Evolutionary conservation across 345 rosid species (phyloP).

Genomic region (Moricandia moricandioides): DNA sequence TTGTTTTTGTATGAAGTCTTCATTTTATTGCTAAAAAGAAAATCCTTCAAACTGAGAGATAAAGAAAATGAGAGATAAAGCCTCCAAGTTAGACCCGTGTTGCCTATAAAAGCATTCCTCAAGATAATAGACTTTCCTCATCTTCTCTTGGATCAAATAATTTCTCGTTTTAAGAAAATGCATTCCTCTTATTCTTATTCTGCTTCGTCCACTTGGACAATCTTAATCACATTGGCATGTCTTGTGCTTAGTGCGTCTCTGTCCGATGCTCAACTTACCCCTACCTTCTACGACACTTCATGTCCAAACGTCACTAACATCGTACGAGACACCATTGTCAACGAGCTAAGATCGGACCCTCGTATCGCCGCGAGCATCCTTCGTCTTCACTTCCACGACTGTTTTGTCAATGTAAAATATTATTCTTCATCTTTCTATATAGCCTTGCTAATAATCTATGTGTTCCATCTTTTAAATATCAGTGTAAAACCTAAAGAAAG

Average conservation of each 20-base stretch:
- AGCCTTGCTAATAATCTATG: neutral
- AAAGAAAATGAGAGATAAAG: no score
- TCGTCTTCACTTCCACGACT: constrained; percentile 66
- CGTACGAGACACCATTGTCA: constrained; percentile 43
- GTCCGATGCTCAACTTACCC: constrained; percentile 40
- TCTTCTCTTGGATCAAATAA: neutral
- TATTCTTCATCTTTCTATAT: neutral
- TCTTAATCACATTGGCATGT: constrained; percentile 31
- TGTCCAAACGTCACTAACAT: constrained; percentile 55
- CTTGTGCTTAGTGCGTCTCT: constrained; percentile 14
- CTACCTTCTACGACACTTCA: constrained; percentile 46
- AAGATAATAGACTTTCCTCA: constrained; percentile 12
- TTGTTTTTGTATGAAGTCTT: neutral
- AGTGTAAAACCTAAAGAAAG: neutral
- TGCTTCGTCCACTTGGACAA: constrained; percentile 20
- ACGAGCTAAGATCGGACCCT: constrained; percentile 43
- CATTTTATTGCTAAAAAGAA: neutral
- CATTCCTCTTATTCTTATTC: constrained; percentile 15
- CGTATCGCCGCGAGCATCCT: constrained; percentile 60
- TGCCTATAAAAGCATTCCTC: constrained; percentile 25
- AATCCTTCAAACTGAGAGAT: neutral
- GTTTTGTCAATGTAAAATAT: constrained; percentile 52
- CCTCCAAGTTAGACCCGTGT: constrained; percentile 26
- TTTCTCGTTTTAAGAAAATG: constrained; percentile 1
- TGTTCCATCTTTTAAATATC: neutral